A percentile compares a stretch with the other conserved stretches of the same genome.
Conservation (phyloP, 495 filamentous ascomycete species). For the Clavariopsis aquatica region DNA sequence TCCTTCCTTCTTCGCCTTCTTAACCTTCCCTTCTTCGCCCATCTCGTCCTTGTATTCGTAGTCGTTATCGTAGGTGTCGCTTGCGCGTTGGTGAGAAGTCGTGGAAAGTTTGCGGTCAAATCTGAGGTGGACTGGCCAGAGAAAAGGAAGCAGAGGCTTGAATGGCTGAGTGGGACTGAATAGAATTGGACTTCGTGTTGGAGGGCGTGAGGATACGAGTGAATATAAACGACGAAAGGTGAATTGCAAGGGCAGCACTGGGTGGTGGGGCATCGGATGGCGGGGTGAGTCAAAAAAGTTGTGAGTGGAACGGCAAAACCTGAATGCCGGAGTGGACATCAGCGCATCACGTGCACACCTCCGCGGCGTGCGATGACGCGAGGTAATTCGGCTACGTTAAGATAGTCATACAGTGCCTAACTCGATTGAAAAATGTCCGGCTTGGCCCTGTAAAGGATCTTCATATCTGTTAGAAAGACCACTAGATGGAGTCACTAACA, state of each 20-base stretch:
- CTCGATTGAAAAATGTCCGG: no score
- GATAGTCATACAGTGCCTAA: not conserved
- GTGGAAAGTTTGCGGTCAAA: constrained; percentile 13
- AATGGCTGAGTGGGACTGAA: not conserved
- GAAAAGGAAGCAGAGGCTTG: constrained; percentile 21
- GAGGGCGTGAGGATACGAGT: constrained; percentile 17
- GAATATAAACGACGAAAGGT: constrained; percentile 19
- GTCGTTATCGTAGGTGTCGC: constrained; percentile 19
- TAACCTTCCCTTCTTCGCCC: constrained; percentile 24
- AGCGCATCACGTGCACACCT: constrained; percentile 1
- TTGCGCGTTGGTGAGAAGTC: constrained; percentile 4
- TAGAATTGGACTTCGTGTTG: not conserved
- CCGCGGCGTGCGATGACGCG: not conserved
- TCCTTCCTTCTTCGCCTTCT: not conserved
- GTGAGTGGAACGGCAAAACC: constrained; percentile 21
- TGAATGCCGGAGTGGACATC: not conserved
- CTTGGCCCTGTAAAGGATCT: no score
- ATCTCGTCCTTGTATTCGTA: constrained; percentile 21
- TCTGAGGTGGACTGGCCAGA: constrained; percentile 12
- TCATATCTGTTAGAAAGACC: no score
- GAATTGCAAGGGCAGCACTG: constrained; percentile 11
- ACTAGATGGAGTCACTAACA: no score
- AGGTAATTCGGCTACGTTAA: not conserved
- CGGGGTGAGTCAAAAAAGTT: constrained; percentile 32
- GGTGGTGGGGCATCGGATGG: constrained; percentile 32